Base-by-base conservation (phyloP, 208 protist genomes). In the Trypanosoma cruzi region DNA sequence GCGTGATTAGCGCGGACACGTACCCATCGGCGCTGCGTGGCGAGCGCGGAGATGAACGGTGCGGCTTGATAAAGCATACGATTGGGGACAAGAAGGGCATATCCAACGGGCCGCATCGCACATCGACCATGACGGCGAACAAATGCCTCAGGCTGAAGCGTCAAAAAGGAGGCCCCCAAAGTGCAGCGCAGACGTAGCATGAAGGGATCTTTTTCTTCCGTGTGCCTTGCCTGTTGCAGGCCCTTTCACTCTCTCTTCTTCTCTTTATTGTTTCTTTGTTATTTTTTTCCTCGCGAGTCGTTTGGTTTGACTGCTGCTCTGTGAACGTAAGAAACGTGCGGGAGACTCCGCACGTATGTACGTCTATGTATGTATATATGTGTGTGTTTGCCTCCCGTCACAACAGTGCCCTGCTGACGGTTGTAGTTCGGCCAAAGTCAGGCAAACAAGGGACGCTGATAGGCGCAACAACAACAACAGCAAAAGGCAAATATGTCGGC, bases 131-230 rank as follows among this genome's bases (percentile, higher is more conserved):
- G 69, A 32, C 59, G 61, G 18, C 53, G 54, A 18, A 57, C 54
- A 40, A 70, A 46, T 4, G 62, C 61, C 22, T 68, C 57, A 48
- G 46, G 63, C 56, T 65, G 71, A 40, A 62, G 49, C 56, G 34
- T 61, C 31, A 69, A 1, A 26, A 65, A 60, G 4, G 55, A 48
- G 28, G 54, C 54, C n/a, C 56, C 32, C 8, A 75, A 20, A 37
- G 56, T 59, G 46, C 71, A 75, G 32, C 71, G 71, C 26, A 75
- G 57, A 2, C 71, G 61, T 40, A 75, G 40, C 71, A 75, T 22
- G 49, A 37, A 53, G 37, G n/a, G 49, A 34, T 24, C n/a, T 22
- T 37, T 13, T 22, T 31, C 1, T 37, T 65, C 26, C 49, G 1
- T 49, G 24, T 49, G n/a, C n/a, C n/a, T n/a, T n/a, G n/a, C n/a